These are phyloP conservation scores for Trametes sp. DNA, from an alignment of 1,284 basidiomycete genomes.

Conservation along the genomic window DNA sequence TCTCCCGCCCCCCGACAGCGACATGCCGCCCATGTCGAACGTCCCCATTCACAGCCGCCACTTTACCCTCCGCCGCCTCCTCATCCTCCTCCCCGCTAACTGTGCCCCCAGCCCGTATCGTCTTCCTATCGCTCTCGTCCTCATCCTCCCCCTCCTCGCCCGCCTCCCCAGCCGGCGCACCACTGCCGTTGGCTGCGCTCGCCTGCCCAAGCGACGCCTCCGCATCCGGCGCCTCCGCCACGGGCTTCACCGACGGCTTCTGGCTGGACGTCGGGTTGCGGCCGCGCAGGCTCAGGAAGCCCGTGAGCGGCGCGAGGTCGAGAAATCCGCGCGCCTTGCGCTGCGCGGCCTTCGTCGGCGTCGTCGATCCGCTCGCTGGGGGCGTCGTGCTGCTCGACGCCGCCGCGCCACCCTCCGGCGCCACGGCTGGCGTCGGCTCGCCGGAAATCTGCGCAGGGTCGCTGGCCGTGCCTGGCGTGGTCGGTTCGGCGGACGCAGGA, in stretches of 20 bases:
- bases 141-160: slow-evolving; percentile 31
- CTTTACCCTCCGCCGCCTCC: slow-evolving; percentile 40
- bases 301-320: slow-evolving; percentile 67
- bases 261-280: slow-evolving; percentile 57
- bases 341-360: slow-evolving; percentile 52
- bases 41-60: slow-evolving; percentile 11
- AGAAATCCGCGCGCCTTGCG: slow-evolving; percentile 55
- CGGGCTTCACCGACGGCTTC: slow-evolving; percentile 38
- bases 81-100: slow-evolving; percentile 47
- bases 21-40: slow-evolving; percentile 11
- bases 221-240: slow-evolving; percentile 31
- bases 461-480: slow-evolving; percentile 20
- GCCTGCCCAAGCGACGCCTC: slow-evolving; percentile 20
- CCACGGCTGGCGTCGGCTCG: slow-evolving; percentile 1
- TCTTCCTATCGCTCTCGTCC: slow-evolving; percentile 64
- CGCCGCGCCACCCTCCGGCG: slow-evolving; percentile 16
- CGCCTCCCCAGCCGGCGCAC: slow-evolving; percentile 17
- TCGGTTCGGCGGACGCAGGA: slow-evolving; percentile 22
- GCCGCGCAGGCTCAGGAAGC: slow-evolving; percentile 59
- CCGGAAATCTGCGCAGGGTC: not conserved
- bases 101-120: slow-evolving; percentile 51
- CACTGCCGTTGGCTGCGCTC: slow-evolving; percentile 23
- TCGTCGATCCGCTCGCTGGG: slow-evolving; percentile 59
- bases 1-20: slow-evolving; percentile 31
- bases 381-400: slow-evolving; percentile 41